A percentile compares a stretch with the other conserved stretches of the same genome.
phyloP scores from a whole-genome alignment of 1,139 yeast genomes.

The Candida tetrigidarum region DNA sequence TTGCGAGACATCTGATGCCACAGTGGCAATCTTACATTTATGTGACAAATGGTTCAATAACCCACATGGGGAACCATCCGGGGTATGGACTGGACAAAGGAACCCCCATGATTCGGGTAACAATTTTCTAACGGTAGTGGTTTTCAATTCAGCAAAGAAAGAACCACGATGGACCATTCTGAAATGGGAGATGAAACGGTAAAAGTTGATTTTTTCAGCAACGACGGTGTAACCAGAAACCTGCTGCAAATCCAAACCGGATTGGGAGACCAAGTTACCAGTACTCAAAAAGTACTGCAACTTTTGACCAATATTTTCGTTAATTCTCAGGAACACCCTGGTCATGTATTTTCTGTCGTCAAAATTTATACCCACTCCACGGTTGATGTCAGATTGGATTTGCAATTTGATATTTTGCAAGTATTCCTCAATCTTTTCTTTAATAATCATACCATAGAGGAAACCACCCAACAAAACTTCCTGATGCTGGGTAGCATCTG shows the following conservation, averaged over 20 bases:
- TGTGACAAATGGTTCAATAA: slow-evolving; percentile 95
- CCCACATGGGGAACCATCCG: slow-evolving; percentile 99
- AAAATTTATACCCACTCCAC: slow-evolving; percentile 86
- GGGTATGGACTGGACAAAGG: slow-evolving; percentile 98
- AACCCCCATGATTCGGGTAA: slow-evolving; percentile 99
- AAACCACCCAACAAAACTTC: slow-evolving; percentile 96
- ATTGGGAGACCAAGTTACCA: slow-evolving; percentile 95
- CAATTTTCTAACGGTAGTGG: slow-evolving; percentile 95
- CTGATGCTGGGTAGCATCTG: slow-evolving; percentile 99
- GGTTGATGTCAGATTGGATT: slow-evolving; percentile 76
- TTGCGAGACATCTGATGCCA: slow-evolving; percentile 70
- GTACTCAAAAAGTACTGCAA: slow-evolving; percentile 94
- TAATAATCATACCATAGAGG: slow-evolving; percentile 93
- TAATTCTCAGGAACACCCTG: slow-evolving; percentile 76
- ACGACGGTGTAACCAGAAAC: slow-evolving; percentile 98
- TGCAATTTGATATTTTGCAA: slow-evolving; percentile 73
- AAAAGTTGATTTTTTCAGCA: slow-evolving; percentile 96
- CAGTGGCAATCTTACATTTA: slow-evolving; percentile 86
- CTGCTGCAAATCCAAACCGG: slow-evolving; percentile 97
- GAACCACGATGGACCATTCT: slow-evolving; percentile 99
- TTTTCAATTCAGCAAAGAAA: slow-evolving; percentile 96
- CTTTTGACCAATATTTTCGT: slow-evolving; percentile 94
- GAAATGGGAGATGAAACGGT: slow-evolving; percentile 95
- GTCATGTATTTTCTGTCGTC: slow-evolving; percentile 81
- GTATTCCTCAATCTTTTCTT: slow-evolving; percentile 96